Conservation (phyloP, 768 basidiomycete genomes). For the Ramaria sp. region DNA sequence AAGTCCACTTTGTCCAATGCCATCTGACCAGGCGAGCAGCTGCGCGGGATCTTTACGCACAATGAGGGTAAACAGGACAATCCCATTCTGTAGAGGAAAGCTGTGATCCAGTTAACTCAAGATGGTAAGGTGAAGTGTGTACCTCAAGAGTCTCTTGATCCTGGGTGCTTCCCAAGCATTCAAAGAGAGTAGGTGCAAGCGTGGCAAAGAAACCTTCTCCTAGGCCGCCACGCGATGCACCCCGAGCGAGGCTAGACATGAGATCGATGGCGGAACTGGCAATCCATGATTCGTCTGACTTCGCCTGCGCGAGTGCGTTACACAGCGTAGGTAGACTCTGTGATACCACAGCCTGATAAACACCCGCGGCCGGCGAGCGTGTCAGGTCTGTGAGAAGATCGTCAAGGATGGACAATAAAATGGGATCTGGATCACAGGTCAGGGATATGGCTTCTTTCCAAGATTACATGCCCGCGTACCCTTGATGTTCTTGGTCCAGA, state of each 20-base stretch:
- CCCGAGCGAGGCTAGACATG: conserved; percentile 57
- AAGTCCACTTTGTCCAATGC: conserved; percentile 61
- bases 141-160: conserved; percentile 84
- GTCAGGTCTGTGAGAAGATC: conserved; percentile 72
- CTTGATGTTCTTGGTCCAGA: conserved; percentile 82
- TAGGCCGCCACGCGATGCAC: conserved; percentile 52
- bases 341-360: conserved; percentile 66
- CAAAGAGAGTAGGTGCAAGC: conserved; percentile 68
- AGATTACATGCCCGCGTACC: conserved; percentile 33
- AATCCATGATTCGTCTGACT: conserved; percentile 59
- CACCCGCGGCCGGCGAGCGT: conserved; percentile 40
- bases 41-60: conserved; percentile 83
- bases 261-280: conserved; percentile 78
- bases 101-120: not conserved
- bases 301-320: conserved; percentile 47
- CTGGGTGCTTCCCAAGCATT: conserved; percentile 54
- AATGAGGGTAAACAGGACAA: conserved; percentile 69
- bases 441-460: conserved; percentile 1
- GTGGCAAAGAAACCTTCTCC: conserved; percentile 72
- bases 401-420: conserved; percentile 75
- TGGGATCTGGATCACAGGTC: conserved; percentile 53
- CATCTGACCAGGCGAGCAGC: conserved; percentile 65
- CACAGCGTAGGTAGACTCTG: conserved; percentile 66
- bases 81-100: conserved; percentile 52
- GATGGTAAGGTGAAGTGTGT: conserved; percentile 5